These are phyloP conservation scores for Rhizopogon vulgaris DNA, from an alignment of 768 basidiomycete species.

Conservation along the genomic window DNA sequence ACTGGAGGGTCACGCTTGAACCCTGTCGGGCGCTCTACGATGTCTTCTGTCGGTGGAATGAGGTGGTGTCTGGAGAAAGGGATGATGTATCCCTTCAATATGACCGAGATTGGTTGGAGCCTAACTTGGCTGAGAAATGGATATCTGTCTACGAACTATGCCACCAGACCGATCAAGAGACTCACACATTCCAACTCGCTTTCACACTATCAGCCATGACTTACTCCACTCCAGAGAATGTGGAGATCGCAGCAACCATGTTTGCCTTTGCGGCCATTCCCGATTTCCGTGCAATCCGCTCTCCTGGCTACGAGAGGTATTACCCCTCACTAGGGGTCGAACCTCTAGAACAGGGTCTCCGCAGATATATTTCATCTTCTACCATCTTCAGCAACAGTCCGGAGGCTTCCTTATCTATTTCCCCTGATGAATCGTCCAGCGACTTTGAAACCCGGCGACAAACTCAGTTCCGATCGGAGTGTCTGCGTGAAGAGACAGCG, in stretches of 20 bases:
- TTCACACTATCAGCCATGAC: conserved; percentile 26
- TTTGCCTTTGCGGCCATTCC: conserved; percentile 21
- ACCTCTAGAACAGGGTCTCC: conserved; percentile 1
- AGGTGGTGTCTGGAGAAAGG: background rate
- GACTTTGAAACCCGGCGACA: background rate
- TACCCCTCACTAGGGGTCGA: conserved; percentile 4
- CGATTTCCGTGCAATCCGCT: conserved; percentile 5
- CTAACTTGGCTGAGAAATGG: conserved; percentile 15
- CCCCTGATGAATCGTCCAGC: background rate
- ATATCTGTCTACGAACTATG: conserved; percentile 20
- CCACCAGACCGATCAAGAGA: conserved; percentile 1
- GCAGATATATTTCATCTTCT: background rate
- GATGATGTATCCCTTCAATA: conserved; percentile 6
- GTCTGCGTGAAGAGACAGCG: background rate
- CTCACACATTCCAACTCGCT: conserved; percentile 13
- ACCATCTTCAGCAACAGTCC: conserved; percentile 3
- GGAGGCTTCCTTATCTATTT: conserved; percentile 1
- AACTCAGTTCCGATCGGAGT: background rate
- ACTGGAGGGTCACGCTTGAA: background rate
- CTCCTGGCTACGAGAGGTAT: conserved; percentile 4
- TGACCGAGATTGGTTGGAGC: conserved; percentile 15
- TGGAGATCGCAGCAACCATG: conserved; percentile 18
- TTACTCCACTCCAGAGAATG: conserved; percentile 14
- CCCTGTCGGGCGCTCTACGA: background rate
- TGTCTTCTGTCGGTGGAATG: background rate